Evolutionary conservation across 805 yeast species (phyloP), one percentile per base, ranked within the genome.

Genomic region (Teunomyces barrocoloradensis): DNA sequence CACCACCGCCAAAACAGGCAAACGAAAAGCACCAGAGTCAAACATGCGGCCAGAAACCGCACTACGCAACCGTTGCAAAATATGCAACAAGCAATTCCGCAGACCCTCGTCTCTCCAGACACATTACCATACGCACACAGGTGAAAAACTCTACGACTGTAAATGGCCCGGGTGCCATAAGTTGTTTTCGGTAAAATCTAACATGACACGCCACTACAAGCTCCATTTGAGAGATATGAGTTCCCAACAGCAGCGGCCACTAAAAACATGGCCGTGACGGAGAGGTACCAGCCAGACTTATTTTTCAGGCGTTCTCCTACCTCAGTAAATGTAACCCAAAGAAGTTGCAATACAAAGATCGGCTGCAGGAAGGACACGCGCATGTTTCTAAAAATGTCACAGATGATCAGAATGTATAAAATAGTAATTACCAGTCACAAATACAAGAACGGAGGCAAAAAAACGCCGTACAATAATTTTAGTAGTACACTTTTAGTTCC

Each of bases 31-130:
- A 49, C 42, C 47, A 58, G 45, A 54, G 58, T 29, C 61, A 18
- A 58, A 57, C 43, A 74, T 71, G 78, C 63, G 74, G 0, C 72
- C 74, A 3, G 74, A 70, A 53, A 73, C 78, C 2, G 77, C 77
- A 0, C 66, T 65, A 36, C 56, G 74, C 42, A 79, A 79, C 55
- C 65, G 79, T 51, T 76, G 74, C 66, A 71, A 65, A 37, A 75
- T 82, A 13, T 89, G 96, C 63, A 76, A 80, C 41, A 88, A 89
- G 62, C 82, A 80, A 45, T 89, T 89, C 69, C 84, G 87, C 55
- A 78, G 96, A 59, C 91, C 96, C 6, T 84, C 90, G 9, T 88
- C 94, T 1, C 70, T 89, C 46, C 85, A 83, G 52, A 89, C 91
- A 3, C 96, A 89, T 64, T 73, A 78, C 53, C 79, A 88, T 53